Base-by-base conservation (phyloP, 257 asterid species). In the Ligustrum vulgare region DNA sequence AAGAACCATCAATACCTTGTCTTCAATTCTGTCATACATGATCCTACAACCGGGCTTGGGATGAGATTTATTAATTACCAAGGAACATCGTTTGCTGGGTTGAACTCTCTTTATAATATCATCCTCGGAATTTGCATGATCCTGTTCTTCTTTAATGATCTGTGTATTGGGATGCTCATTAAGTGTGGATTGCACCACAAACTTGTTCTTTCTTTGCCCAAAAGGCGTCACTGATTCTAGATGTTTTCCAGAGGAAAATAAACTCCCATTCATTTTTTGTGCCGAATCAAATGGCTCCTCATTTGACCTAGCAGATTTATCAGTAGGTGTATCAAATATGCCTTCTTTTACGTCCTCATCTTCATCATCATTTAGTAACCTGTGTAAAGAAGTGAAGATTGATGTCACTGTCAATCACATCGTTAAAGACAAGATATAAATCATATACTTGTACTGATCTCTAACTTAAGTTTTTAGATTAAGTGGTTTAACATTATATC, bases 1-100 rank as follows among this genome's bases (percentile, higher is more conserved):
- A 18, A 66, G 66, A 73, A 10, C 39, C 76, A 76, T 32, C 64
- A 78, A 56, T 87, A 95, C 99, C 99, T 93, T 95, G 83, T 90
- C 93, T 83, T 95, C 98, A 36, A 84, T 85, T 82, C 94, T 91
- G 82, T 93, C 98, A 87, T 91, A 86, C 98, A 95, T 91, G 91
- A 91, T 93, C 86, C 91, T 88, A 87, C 99, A 95, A 77, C 96
- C 97, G 74, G 87, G 89, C 82, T 89, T 82, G 6, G 86, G 98
- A 60, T 85, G 87, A 73, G 96, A 82, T 70, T 77, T 79, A 75
- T 60, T 74, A 32, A 87, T 82, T 7, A 32, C 71, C 84, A 95
- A 79, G 67, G 97, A 83, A 82, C 97, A 88, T 58, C 82, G 85
- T 80, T 86, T 80, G 77, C 83, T 80, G 25, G 94, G 96, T 72